Evolutionary conservation across 352 stramenopile species (phyloP).

Genomic region (Globisporangium apiculatum): DNA sequence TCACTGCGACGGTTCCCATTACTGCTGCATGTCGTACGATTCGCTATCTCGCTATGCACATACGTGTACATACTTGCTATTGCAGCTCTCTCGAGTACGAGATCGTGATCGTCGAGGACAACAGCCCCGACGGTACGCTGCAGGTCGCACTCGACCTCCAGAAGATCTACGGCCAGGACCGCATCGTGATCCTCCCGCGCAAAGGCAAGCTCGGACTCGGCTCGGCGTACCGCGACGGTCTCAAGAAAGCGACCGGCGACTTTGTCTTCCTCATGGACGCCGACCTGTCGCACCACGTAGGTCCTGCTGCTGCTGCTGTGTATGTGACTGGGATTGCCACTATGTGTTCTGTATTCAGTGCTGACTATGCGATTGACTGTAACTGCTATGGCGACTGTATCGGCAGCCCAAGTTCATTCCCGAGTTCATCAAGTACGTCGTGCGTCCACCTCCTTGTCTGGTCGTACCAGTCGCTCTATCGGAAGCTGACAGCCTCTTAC

Average conservation of each 20-base stretch:
- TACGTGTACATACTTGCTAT: not conserved
- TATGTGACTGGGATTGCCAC: too few relatives aligned
- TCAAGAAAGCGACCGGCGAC: slow-evolving; percentile 89
- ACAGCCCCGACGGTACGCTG: slow-evolving; percentile 94
- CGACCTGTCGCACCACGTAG: slow-evolving; percentile 96
- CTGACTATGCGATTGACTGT: not conserved
- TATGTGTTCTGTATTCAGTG: not conserved
- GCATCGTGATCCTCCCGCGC: slow-evolving; percentile 92
- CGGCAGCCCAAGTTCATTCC: slow-evolving; percentile 95
- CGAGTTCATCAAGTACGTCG: slow-evolving; percentile 75
- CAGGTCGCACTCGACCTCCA: slow-evolving; percentile 90
- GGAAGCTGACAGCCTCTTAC: not conserved
- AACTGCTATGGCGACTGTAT: not conserved
- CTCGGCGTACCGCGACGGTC: slow-evolving; percentile 94
- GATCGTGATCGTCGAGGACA: slow-evolving; percentile 98
- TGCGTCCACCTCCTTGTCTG: too few relatives aligned
- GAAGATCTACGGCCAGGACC: slow-evolving; percentile 86
- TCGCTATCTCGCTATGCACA: not conserved
- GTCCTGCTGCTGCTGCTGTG: not conserved
- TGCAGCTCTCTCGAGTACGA: slow-evolving; percentile 88
- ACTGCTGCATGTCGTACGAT: too few relatives aligned
- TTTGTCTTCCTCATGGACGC: slow-evolving; percentile 98
- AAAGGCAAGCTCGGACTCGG: slow-evolving; percentile 95
- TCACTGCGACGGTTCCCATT: too few relatives aligned
- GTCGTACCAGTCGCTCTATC: too few relatives aligned